Conservation (phyloP, 345 rosid species). For the Angophora floribunda region DNA sequence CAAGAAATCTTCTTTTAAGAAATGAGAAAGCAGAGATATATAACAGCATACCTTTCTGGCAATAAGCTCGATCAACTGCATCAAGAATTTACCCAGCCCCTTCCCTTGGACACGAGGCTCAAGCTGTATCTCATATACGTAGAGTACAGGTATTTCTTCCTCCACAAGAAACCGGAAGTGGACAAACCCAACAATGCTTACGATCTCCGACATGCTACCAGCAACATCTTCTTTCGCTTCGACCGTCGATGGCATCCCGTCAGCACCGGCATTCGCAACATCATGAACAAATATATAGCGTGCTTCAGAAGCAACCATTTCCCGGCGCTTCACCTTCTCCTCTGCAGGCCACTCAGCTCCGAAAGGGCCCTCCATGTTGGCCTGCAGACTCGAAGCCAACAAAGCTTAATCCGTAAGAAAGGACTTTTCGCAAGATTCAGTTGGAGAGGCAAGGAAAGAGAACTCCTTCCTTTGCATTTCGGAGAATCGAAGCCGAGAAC, state of each 20-base stretch:
- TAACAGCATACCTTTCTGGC: conserved; percentile 52
- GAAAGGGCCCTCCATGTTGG: conserved; percentile 67
- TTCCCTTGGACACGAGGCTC: conserved; percentile 59
- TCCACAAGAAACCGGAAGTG: conserved; percentile 75
- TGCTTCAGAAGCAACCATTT: conserved; percentile 72
- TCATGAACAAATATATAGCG: conserved; percentile 50
- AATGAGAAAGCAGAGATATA: neutral
- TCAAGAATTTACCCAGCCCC: conserved; percentile 75
- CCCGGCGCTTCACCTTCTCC: conserved; percentile 73
- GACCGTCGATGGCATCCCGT: conserved; percentile 2
- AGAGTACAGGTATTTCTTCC: conserved; percentile 79
- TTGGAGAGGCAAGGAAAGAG: neutral
- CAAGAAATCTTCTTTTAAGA: neutral
- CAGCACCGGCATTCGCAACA: neutral
- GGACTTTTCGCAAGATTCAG: neutral
- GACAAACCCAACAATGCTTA: conserved; percentile 52
- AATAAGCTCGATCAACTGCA: conserved; percentile 78
- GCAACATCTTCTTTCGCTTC: neutral
- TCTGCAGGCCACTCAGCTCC: conserved; percentile 68
- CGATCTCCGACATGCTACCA: neutral
- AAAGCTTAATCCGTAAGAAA: neutral
- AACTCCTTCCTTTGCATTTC: neutral
- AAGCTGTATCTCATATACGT: conserved; percentile 82
- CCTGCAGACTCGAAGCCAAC: conserved; percentile 13
- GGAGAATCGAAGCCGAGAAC: neutral